Evolutionary conservation across 495 filamentous ascomycete species (phyloP), one percentile per base, ranked within the genome.

Genomic region (Penicillium riverlandense): DNA sequence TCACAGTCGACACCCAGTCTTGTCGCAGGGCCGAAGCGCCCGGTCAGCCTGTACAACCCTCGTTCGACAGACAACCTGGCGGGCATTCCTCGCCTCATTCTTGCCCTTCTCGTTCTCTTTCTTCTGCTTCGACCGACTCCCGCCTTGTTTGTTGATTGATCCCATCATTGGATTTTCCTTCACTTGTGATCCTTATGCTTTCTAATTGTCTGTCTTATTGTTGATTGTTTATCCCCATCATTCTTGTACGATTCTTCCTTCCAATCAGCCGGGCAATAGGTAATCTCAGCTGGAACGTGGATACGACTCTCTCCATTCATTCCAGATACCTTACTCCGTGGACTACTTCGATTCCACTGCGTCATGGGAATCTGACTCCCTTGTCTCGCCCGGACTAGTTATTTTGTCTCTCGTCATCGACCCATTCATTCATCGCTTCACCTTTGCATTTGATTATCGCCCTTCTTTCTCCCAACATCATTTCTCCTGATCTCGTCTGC

Each of bases 321-420:
- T 27, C 49, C 41, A 44, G 32, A 34, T 0, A 7, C 10, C 32
- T 34, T 34, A 12, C n/a, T 34, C 22, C 4, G 22, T 22, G 22
- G 22, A 22, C 6, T 22, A 22, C 32, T 34, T 14, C 32, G 11
- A 27, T 43, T 33, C 32, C 31, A 43, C 39, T 47, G 40, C 52
- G 52, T 54, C 52, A 54, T 54, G 48, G 48, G 48, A 54, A 54
- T 54, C 40, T 54, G 43, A 50, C 8, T 29, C 32, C 38, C 8
- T 11, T 22, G 22, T 22, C 22, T 22, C 22, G 22, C 22, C 22
- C 22, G 22, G 22, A 22, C 15, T 16, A 16, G 4, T 22, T 22
- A 22, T 22, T 22, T 22, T 2, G 22, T 22, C 22, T 22, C 22
- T 22, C 22, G 2, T 22, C 4, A 4, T 22, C 4, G 22, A 22